Conservation (phyloP, 441 rosid genomes). For the Corymbia calophylla region DNA sequence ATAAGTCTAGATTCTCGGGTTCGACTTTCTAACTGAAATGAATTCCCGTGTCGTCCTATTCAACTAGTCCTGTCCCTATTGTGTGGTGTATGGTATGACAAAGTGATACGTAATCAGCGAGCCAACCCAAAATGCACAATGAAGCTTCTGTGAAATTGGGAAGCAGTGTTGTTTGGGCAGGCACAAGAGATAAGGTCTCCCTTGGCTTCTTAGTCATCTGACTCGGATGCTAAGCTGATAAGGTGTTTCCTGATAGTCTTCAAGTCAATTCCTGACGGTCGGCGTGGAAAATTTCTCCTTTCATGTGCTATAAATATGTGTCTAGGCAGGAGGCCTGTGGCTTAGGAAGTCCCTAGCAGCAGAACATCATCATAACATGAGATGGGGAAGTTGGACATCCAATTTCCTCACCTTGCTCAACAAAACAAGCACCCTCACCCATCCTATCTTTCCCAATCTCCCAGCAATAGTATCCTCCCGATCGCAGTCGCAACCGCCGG, state of each 20-base stretch:
- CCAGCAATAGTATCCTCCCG: neutral
- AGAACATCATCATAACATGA: neutral
- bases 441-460: neutral
- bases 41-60: neutral
- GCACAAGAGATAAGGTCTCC: neutral
- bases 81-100: neutral
- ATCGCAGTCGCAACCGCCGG: neutral
- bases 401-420: neutral
- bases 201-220: neutral
- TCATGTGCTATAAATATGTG: neutral
- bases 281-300: neutral
- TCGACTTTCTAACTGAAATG: neutral
- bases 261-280: neutral
- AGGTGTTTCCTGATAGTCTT: neutral
- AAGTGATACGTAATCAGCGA: neutral
- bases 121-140: neutral
- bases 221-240: neutral
- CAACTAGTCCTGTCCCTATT: neutral
- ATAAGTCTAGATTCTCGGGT: neutral
- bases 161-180: neutral
- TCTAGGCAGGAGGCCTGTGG: neutral
- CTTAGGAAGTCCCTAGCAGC: neutral
- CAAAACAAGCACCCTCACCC: neutral
- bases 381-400: neutral
- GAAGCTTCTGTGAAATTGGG: neutral